These are phyloP conservation scores for Albugo candida DNA, from an alignment of 352 stramenopile species.

Conservation along the genomic window DNA sequence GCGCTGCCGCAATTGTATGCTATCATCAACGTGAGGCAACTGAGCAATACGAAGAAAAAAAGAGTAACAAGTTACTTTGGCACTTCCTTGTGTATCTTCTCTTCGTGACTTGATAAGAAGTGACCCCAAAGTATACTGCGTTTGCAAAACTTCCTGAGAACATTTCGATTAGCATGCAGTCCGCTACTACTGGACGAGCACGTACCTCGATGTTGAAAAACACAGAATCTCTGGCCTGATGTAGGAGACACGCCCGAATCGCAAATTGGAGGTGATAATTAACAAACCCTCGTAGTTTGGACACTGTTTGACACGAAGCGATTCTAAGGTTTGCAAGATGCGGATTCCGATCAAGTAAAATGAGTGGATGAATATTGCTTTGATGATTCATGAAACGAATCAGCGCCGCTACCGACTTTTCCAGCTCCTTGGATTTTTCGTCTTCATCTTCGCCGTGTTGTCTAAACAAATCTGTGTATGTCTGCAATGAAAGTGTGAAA, in stretches of 20 bases:
- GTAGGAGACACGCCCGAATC: slow-evolving; percentile 26
- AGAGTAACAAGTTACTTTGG: slow-evolving; percentile 24
- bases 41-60: not conserved
- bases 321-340: slow-evolving; percentile 29
- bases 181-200: slow-evolving; percentile 8
- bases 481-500: slow-evolving; percentile 29
- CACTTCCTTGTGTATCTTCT: slow-evolving; percentile 42
- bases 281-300: slow-evolving; percentile 20
- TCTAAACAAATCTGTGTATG: slow-evolving; percentile 18
- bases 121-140: slow-evolving; percentile 31
- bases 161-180: not conserved
- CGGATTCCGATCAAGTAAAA: slow-evolving; percentile 27
- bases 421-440: slow-evolving; percentile 6
- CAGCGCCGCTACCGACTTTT: slow-evolving; percentile 18
- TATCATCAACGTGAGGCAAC: slow-evolving; percentile 4
- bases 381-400: slow-evolving; percentile 18
- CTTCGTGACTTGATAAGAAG: slow-evolving; percentile 29
- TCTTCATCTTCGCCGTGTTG: slow-evolving; percentile 9
- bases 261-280: slow-evolving; percentile 38
- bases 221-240: slow-evolving; percentile 26
- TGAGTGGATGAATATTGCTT: slow-evolving; percentile 15
- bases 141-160: slow-evolving; percentile 21
- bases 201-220: slow-evolving; percentile 14
- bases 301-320: slow-evolving; percentile 21
- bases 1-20: slow-evolving; percentile 42